phyloP scores from a whole-genome alignment of 2,329 filamentous ascomycete genomes.

The Malbranchea zuffiana region DNA sequence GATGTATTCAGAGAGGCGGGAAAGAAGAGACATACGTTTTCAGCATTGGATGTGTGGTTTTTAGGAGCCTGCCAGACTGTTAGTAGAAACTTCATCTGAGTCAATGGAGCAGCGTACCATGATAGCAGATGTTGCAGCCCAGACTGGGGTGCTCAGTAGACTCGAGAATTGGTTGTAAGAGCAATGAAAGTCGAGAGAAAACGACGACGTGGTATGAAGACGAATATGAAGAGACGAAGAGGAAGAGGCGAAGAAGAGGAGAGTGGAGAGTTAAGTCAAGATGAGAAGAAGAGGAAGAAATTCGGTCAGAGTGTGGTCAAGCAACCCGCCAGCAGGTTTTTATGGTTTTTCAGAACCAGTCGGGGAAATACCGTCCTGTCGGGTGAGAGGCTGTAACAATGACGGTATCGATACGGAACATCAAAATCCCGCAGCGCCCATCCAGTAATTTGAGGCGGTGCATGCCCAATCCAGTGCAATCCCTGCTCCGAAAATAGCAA shows the following conservation, averaged over 20 bases:
- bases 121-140: conserved; percentile 5
- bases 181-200: background rate
- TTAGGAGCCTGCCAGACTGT: conserved; percentile 18
- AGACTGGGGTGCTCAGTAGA: conserved; percentile 3
- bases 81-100: background rate
- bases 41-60: conserved; percentile 27
- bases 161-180: background rate
- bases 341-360: no score
- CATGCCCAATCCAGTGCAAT: no score
- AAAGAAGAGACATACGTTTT: conserved; percentile 29
- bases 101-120: conserved; percentile 6
- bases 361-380: no score
- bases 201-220: conserved; percentile 4
- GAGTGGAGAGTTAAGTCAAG: conserved; percentile 4
- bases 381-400: no score
- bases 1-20: conserved; percentile 13
- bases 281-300: conserved; percentile 4
- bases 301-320: background rate
- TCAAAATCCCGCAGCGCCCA: no score
- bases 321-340: no score
- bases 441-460: no score
- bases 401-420: no score
- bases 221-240: background rate
- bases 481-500: no score
- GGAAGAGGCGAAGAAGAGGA: conserved; percentile 7